These are phyloP conservation scores for Paraglomus occultum DNA, from an alignment of 192 early-diverging fungal species.

Conservation along the genomic window DNA sequence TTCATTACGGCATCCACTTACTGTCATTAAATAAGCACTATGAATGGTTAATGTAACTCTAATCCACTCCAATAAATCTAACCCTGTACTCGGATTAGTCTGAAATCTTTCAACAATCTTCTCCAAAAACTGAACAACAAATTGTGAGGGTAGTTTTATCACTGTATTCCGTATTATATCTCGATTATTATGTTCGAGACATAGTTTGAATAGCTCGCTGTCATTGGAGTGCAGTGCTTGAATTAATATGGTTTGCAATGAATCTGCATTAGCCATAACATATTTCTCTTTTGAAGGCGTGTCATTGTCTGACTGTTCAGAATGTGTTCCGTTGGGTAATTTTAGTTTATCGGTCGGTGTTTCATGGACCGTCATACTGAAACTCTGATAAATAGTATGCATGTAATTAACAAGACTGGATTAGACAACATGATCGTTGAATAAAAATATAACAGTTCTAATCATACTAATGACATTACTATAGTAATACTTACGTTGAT, in stretches of 20 bases:
- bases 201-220: constrained; percentile 43
- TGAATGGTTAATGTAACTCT: constrained; percentile 49
- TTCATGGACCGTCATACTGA: background rate
- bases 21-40: constrained; percentile 58
- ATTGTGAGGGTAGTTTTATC: constrained; percentile 47
- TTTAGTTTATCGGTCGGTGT: constrained; percentile 1
- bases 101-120: constrained; percentile 51
- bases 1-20: background rate
- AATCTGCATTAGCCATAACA: constrained; percentile 39
- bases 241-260: constrained; percentile 50
- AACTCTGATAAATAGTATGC: no score
- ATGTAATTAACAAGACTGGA: no score
- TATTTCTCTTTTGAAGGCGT: no score
- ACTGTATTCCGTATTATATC: constrained; percentile 51
- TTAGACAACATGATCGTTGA: background rate
- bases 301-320: no score
- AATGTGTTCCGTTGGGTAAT: background rate
- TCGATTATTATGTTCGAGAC: constrained; percentile 43
- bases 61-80: constrained; percentile 50
- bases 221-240: constrained; percentile 59
- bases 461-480: constrained; percentile 26
- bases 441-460: constrained; percentile 30
- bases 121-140: constrained; percentile 48
- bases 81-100: constrained; percentile 44
- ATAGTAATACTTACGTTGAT: constrained; percentile 45